Percentiles rank a stretch among this genome's conserved stretches.
Conservation (phyloP, 139 green algal species). For the Pleodorina starrii region DNA sequence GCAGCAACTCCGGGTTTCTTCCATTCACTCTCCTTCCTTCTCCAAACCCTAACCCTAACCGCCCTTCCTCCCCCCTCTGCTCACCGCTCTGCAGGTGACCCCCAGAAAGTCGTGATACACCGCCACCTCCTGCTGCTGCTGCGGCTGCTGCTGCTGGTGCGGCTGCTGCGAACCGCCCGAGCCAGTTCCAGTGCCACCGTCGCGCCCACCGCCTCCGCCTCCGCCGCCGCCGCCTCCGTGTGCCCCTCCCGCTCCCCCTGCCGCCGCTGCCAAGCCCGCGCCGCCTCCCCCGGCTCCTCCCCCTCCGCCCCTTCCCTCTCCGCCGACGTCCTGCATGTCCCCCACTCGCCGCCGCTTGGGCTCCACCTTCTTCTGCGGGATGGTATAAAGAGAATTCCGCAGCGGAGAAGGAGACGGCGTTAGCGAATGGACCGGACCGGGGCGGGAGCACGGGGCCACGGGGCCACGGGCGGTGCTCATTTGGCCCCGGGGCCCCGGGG, state of each 20-base stretch:
- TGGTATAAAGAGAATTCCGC: no score
- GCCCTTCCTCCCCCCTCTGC: background rate
- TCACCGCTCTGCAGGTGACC: constrained; percentile 20
- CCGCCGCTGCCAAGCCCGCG: background rate
- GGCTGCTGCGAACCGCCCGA: background rate
- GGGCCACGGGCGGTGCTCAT: no score
- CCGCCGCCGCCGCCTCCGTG: background rate
- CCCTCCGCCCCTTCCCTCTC: background rate
- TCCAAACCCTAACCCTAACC: no score
- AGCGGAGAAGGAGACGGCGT: no score
- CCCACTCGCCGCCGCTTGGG: background rate
- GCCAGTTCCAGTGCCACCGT: background rate
- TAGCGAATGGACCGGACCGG: no score
- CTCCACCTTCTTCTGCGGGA: constrained; percentile 33
- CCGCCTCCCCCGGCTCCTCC: background rate
- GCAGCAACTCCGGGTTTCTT: no score
- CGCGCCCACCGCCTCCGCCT: background rate
- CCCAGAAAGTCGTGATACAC: constrained; percentile 44
- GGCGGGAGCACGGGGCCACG: no score
- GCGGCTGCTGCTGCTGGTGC: background rate
- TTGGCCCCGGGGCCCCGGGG: no score
- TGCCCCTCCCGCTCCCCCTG: background rate
- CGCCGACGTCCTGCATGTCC: constrained; percentile 9
- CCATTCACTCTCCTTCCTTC: no score
- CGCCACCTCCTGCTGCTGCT: background rate